phyloP scores from a whole-genome alignment of 805 yeast species.

The Jamesozyma piceae region DNA sequence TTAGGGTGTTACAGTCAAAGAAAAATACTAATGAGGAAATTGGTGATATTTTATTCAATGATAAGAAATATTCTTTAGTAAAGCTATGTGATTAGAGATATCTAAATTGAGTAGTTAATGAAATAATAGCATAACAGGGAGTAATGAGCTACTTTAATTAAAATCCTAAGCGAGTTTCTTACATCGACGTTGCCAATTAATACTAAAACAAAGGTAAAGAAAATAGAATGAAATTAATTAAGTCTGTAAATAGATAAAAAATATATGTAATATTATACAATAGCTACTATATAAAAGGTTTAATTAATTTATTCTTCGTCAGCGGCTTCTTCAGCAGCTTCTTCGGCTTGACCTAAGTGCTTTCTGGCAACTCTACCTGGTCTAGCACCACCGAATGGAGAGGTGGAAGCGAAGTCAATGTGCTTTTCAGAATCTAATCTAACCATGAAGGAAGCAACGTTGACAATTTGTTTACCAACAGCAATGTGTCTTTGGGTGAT shows the following conservation, averaged over 20 bases:
- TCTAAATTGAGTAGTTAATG: too few species aligned
- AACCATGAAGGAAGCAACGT: constrained; percentile 98
- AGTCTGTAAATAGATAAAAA: constrained; percentile 2
- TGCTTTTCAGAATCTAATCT: constrained; percentile 99
- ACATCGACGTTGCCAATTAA: too few species aligned
- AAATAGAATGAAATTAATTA: background rate
- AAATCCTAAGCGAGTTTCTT: too few species aligned
- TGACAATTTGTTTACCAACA: constrained; percentile 98
- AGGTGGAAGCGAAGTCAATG: constrained; percentile 97
- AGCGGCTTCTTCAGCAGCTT: constrained; percentile 61
- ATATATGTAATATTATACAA: constrained; percentile 6
- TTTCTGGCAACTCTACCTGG: constrained; percentile 99
- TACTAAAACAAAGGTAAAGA: too few species aligned
- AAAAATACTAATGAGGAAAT: too few species aligned
- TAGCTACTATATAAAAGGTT: constrained; percentile 1
- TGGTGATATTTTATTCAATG: too few species aligned
- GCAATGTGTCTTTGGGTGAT: constrained; percentile 99
- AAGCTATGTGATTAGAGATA: too few species aligned
- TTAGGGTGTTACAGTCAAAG: too few species aligned
- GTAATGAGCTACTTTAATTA: too few species aligned
- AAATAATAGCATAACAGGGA: too few species aligned
- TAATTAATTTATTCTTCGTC: constrained; percentile 53
- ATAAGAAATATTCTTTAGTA: too few species aligned
- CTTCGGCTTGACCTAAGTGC: constrained; percentile 58
- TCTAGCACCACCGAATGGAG: constrained; percentile 99